These are phyloP conservation scores for Pichia cabralensis DNA, from an alignment of 805 yeast species.

Conservation along the genomic window DNA sequence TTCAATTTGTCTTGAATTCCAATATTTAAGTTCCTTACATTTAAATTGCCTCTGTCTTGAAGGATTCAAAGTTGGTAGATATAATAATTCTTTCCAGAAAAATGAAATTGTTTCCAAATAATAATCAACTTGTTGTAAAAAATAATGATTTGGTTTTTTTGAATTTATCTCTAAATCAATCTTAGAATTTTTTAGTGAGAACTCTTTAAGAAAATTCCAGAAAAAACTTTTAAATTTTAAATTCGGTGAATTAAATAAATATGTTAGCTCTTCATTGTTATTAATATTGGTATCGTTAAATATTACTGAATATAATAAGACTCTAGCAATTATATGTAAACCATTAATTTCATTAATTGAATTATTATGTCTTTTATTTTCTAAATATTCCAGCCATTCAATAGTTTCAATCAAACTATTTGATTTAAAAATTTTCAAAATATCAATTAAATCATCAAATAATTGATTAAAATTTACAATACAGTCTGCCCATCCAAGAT, in stretches of 20 bases:
- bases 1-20: constrained; percentile 77
- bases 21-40: constrained; percentile 41
- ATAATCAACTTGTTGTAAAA: constrained; percentile 30
- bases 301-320: constrained; percentile 51
- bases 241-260: constrained; percentile 39
- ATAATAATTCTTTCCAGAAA: constrained; percentile 4
- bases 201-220: constrained; percentile 17
- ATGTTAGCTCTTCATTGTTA: constrained; percentile 18
- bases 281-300: too few species aligned
- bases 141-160: constrained; percentile 34
- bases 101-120: constrained; percentile 5
- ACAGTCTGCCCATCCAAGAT: constrained; percentile 12
- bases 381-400: constrained; percentile 18
- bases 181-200: constrained; percentile 19
- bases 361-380: constrained; percentile 18
- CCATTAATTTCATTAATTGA: constrained; percentile 24
- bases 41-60: constrained; percentile 76
- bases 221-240: constrained; percentile 30
- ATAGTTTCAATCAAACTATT: constrained; percentile 19
- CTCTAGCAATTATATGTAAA: constrained; percentile 45
- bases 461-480: constrained; percentile 17
- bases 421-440: constrained; percentile 25
- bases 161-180: constrained; percentile 3
- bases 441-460: constrained; percentile 29
- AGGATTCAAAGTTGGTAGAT: constrained; percentile 45